Base-by-base conservation (phyloP, 768 basidiomycete genomes). In the Mycena epipterygia region DNA sequence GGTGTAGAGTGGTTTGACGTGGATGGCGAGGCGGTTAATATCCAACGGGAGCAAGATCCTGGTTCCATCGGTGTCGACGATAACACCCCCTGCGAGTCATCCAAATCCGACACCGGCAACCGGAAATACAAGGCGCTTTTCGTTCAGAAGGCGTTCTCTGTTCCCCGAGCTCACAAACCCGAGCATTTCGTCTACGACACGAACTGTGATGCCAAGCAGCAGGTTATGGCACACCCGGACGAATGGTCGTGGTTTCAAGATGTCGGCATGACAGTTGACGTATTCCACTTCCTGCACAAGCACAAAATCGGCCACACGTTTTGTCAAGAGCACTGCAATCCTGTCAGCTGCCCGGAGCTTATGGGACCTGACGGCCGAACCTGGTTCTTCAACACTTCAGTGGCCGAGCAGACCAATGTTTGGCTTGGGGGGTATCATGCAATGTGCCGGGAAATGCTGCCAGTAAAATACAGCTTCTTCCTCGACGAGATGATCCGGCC, bases 401-500 rank as follows among this genome's bases (percentile, higher is more conserved):
- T 78, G 2, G 81, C 81, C 8, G 82, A 84, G 68, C 80, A 81
- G 71, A 73, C 76, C 8, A 84, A 84, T 59, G 76, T 75, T 6
- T 84, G 83, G 83, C 61, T 82, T 3, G 78, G 78, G 2, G 77
- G 80, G 5, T 83, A 81, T 52, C 77, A 79, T 9, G 51, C 80
- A 0, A 82, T 83, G 0, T 74, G 75, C 19, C 41, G 76, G 5
- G 81, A 83, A 63, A 84, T 84, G 83, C 21, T 74, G 0, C 71
- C 74, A 0, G 69, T 70, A 0, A 74, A 75, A 46, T 82, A 77
- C 27, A 74, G 79, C 37, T 84, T 84, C 53, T 84, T 83, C 65
- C 67, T 85, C 0, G 82, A 84, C 35, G 83, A 84, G 70, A 81
- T 84, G 82, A 81, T 84, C 29, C 42, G 76, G n/a, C 59, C 70